Conservation (phyloP, 352 stramenopile genomes). For the Phytophthora quininea region DNA sequence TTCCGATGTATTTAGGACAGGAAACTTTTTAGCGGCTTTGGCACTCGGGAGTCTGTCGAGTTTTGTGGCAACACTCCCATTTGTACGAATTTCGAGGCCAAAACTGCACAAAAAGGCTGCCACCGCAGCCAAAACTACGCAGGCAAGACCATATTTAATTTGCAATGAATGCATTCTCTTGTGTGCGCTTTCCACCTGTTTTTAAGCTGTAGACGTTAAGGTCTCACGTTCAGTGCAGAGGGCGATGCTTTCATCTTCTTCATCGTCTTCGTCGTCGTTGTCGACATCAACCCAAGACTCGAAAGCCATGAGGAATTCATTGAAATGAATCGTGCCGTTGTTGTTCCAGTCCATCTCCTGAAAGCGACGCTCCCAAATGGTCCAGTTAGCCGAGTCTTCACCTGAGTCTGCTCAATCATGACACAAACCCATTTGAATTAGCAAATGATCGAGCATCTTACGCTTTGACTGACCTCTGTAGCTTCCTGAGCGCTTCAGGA, state of each 20-base stretch:
- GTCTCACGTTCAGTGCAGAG: constrained; percentile 3
- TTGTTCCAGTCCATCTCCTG: constrained; percentile 87
- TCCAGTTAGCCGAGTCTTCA: constrained; percentile 56
- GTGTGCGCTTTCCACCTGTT: too few species aligned
- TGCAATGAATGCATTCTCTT: constrained; percentile 33
- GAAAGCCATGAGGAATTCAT: constrained; percentile 87
- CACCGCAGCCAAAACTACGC: constrained; percentile 7
- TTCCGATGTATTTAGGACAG: constrained; percentile 65
- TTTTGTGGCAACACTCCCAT: too few species aligned
- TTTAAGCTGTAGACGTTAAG: not conserved
- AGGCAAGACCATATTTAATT: constrained; percentile 42
- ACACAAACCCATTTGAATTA: too few species aligned
- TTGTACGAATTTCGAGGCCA: not conserved
- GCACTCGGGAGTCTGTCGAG: not conserved
- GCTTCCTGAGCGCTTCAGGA: constrained; percentile 4
- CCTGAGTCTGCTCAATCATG: constrained; percentile 17
- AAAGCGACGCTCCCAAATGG: constrained; percentile 79
- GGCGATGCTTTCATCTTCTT: constrained; percentile 9
- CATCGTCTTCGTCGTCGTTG: constrained; percentile 49
- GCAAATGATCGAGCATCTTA: not conserved
- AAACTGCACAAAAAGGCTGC: not conserved
- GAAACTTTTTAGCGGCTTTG: not conserved
- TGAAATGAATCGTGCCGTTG: constrained; percentile 83
- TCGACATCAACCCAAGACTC: constrained; percentile 84
- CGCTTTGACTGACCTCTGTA: constrained; percentile 6